Evolutionary conservation across 2,329 filamentous ascomycete genomes (phyloP).

Genomic region (Exophiala sideris): DNA sequence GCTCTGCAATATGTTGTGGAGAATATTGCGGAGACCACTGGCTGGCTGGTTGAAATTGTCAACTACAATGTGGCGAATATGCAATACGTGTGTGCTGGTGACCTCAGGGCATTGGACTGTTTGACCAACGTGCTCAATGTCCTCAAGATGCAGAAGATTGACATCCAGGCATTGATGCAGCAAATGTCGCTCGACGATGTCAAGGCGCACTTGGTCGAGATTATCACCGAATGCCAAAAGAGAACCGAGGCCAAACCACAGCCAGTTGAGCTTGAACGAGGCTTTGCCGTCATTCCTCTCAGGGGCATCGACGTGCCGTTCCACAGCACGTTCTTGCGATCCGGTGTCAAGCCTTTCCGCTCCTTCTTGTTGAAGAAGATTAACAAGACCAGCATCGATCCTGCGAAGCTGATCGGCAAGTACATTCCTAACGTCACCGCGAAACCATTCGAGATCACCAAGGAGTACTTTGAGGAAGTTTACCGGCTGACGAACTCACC

Average conservation of each 20-base stretch:
- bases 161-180: slow-evolving; percentile 89
- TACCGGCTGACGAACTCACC: slow-evolving; percentile 85
- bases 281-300: slow-evolving; percentile 94
- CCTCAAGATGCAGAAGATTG: slow-evolving; percentile 93
- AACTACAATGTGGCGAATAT: slow-evolving; percentile 79
- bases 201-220: slow-evolving; percentile 82
- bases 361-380: slow-evolving; percentile 99
- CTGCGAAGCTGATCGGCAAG: slow-evolving; percentile 92
- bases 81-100: slow-evolving; percentile 67
- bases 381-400: slow-evolving; percentile 97
- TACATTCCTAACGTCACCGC: slow-evolving; percentile 99
- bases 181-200: slow-evolving; percentile 84
- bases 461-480: slow-evolving; percentile 99
- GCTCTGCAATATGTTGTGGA: slow-evolving; percentile 95
- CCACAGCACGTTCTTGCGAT: slow-evolving; percentile 97
- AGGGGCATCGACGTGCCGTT: slow-evolving; percentile 95
- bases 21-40: slow-evolving; percentile 89
- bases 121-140: slow-evolving; percentile 84
- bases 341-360: slow-evolving; percentile 97
- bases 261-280: slow-evolving; percentile 86
- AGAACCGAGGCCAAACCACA: slow-evolving; percentile 84
- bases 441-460: slow-evolving; percentile 88
- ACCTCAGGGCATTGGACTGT: slow-evolving; percentile 63
- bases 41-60: slow-evolving; percentile 97
- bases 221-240: slow-evolving; percentile 84